Percentiles rank a stretch among this genome's conserved stretches.
These are phyloP conservation scores for Senecio squalidus DNA, from an alignment of 140 eudicot species.

Conservation along the genomic window DNA sequence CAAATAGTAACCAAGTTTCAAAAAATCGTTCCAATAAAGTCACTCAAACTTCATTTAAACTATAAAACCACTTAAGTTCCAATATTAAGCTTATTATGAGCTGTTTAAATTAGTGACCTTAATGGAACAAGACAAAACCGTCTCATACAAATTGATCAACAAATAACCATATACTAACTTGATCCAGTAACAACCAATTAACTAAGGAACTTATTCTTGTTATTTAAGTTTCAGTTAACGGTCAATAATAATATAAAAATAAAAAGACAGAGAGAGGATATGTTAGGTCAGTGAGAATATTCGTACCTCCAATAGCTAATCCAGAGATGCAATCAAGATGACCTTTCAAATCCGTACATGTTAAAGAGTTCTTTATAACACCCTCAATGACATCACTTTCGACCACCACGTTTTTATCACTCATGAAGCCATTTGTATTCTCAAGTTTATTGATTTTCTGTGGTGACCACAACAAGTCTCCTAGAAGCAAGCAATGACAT, in stretches of 20 bases:
- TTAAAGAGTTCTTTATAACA: slow-evolving; percentile 32
- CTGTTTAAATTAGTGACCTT: too few relatives aligned
- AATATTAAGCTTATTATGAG: too few relatives aligned
- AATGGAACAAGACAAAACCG: too few relatives aligned
- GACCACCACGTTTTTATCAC: slow-evolving; percentile 23
- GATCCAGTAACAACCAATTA: background rate
- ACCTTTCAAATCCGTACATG: slow-evolving; percentile 57
- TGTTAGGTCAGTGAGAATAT: too few relatives aligned
- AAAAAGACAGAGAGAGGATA: too few relatives aligned
- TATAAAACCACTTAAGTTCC: too few relatives aligned
- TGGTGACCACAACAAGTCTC: slow-evolving; percentile 39
- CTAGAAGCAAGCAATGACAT: slow-evolving; percentile 44
- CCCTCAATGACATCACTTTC: slow-evolving; percentile 45
- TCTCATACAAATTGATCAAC: background rate
- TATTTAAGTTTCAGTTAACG: background rate
- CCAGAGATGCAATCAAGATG: slow-evolving; percentile 76
- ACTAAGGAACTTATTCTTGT: background rate
- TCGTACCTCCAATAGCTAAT: slow-evolving; percentile 74
- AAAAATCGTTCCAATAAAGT: too few relatives aligned
- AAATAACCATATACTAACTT: background rate
- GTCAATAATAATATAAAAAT: background rate
- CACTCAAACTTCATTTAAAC: too few relatives aligned
- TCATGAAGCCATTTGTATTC: slow-evolving; percentile 16
- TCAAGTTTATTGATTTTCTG: slow-evolving; percentile 25
- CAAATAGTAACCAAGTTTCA: too few relatives aligned